phyloP scores from a whole-genome alignment of 169 alveolate species.

The Cryptosporidium ubiquitum region DNA sequence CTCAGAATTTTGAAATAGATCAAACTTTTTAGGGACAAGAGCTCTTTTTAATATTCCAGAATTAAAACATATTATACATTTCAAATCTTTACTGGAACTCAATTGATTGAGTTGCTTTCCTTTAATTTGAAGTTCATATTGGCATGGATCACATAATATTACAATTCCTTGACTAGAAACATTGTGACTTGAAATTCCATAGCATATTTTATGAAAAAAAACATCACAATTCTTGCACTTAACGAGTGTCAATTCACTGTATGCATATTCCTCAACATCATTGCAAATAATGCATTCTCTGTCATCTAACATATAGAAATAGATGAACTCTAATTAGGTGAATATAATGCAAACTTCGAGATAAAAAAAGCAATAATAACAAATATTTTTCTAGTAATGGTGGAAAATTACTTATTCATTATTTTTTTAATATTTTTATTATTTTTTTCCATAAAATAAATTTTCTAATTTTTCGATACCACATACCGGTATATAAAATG shows the following conservation, averaged over 20 bases:
- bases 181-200: conserved; percentile 13
- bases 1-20: background rate
- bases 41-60: conserved; percentile 38
- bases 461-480: background rate
- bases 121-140: conserved; percentile 12
- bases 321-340: background rate
- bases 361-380: background rate
- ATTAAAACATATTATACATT: conserved; percentile 33
- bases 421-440: too few species aligned
- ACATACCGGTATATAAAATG: background rate
- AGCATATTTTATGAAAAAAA: conserved; percentile 40
- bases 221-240: conserved; percentile 49
- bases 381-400: background rate
- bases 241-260: conserved; percentile 29
- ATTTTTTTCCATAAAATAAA: background rate
- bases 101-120: conserved; percentile 16
- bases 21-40: conserved; percentile 1
- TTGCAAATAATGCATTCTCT: conserved; percentile 42
- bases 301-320: conserved; percentile 55
- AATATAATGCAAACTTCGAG: background rate
- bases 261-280: conserved; percentile 10
- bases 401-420: background rate
- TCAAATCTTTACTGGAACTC: background rate
- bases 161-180: background rate
- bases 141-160: conserved; percentile 54